Percentiles rank a stretch among this genome's conserved stretches.
Conservation (phyloP, 345 rosid genomes). For the Cardamine resedifolia region DNA sequence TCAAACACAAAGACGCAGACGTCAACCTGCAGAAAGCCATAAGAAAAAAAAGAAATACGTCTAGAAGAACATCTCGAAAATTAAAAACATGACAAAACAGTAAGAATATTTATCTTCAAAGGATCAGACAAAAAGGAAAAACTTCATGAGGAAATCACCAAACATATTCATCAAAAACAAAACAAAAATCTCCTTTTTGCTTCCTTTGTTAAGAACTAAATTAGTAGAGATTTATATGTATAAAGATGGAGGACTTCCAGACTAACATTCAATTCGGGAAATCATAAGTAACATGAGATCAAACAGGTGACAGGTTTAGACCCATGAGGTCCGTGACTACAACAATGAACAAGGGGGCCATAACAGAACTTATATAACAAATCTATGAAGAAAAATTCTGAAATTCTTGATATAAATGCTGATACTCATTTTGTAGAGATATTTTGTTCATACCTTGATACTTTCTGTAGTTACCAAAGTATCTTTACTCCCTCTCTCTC, state of each 20-base stretch:
- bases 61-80: neutral
- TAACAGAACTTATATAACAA: neutral
- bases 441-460: constrained; percentile 56
- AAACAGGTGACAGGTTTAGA: neutral
- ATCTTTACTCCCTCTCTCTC: constrained; percentile 84
- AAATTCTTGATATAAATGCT: too few relatives aligned
- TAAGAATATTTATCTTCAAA: neutral
- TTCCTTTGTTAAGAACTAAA: neutral
- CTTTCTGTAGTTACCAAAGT: constrained; percentile 50
- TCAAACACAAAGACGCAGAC: constrained; percentile 83
- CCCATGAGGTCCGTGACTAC: neutral
- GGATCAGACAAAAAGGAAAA: too few relatives aligned
- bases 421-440: neutral
- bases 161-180: neutral
- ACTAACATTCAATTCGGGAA: too few relatives aligned
- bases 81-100: neutral
- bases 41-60: constrained; percentile 12
- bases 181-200: neutral
- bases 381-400: neutral
- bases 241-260: too few relatives aligned
- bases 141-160: neutral
- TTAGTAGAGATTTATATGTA: neutral
- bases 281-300: too few relatives aligned
- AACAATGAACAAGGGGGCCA: neutral
- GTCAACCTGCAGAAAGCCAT: constrained; percentile 61